phyloP scores from a whole-genome alignment of 1,284 basidiomycete species.

The Ustilago loliicola region DNA sequence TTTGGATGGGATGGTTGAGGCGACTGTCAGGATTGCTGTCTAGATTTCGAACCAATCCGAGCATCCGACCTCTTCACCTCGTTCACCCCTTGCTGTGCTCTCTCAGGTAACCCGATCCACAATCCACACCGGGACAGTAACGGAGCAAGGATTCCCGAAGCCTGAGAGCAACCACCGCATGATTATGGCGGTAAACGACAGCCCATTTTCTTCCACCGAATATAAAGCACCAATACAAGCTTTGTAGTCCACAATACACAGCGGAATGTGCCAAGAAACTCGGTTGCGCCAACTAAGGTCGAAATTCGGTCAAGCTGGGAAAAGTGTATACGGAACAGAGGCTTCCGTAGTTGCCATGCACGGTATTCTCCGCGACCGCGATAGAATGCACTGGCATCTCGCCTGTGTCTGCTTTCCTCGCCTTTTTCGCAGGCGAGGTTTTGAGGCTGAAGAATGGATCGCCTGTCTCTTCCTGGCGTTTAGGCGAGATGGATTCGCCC shows the following conservation, averaged over 20 bases:
- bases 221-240: background rate
- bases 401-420: background rate
- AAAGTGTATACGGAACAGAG: conserved; percentile 5
- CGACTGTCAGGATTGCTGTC: background rate
- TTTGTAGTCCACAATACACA: background rate
- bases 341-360: conserved; percentile 2
- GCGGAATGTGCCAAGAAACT: conserved; percentile 19
- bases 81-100: background rate
- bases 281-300: conserved; percentile 7
- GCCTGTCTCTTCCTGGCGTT: conserved; percentile 1
- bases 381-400: background rate
- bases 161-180: background rate
- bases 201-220: background rate
- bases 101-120: conserved; percentile 8
- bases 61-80: conserved; percentile 1
- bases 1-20: background rate
- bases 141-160: conserved; percentile 4
- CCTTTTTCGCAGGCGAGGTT: conserved; percentile 2
- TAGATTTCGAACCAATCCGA: conserved; percentile 8
- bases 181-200: conserved; percentile 8
- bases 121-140: no score
- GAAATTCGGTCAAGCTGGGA: conserved; percentile 13
- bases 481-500: conserved; percentile 2
- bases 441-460: conserved; percentile 5
- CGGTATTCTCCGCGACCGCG: background rate